Base-by-base conservation (phyloP, 306 rosid genomes). In the Boehmeria nivea region DNA sequence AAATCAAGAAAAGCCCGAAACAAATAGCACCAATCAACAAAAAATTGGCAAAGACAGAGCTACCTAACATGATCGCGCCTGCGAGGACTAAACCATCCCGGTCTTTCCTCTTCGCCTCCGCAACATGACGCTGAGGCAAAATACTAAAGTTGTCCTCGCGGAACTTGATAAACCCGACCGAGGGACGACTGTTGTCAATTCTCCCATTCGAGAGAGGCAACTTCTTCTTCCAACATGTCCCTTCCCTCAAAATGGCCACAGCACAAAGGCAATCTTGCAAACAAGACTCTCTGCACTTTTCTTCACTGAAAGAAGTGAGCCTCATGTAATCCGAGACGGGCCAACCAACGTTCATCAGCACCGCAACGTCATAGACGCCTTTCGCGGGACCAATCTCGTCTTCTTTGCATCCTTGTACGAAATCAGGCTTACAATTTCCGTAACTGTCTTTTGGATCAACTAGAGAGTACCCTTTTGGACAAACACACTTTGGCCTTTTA, bases 141-240 rank as follows among this genome's bases (percentile, higher is more conserved):
- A 25, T 11, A 11, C 39, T 43, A 15, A 31, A 60, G 15, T 63
- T 51, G 12, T 14, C 17, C 28, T 15, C 65, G 51, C 73, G 51
- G 17, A 76, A n/a, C 52, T 70, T 76, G 57, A 71, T 56, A 3
- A 70, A 64, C n/a, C n/a, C n/a, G 61, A 70, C 64, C 33, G 1
- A 60, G 3, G 31, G 0, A 23, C 17, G 1, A 1, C 19, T n/a
- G 2, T 2, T 6, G 11, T 65, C 69, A 25, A 56, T 8, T 51
- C 20, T 52, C 10, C 81, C 77, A 27, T 70, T 57, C 0, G 71
- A 56, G n/a, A 76, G 67, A 0, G 81, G 81, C 8, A 76, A 8
- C 54, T 38, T 76, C 46, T 76, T 70, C 51, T 76, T 76, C 57
- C 52, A 61, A 43, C 81, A 75, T 1, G 39, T 6, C 1, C 43